A percentile compares a stretch with the other conserved stretches of the same genome.
Evolutionary conservation across 129 eudicot genomes (phyloP).

Genomic region (Saposhnikovia divaricata): DNA sequence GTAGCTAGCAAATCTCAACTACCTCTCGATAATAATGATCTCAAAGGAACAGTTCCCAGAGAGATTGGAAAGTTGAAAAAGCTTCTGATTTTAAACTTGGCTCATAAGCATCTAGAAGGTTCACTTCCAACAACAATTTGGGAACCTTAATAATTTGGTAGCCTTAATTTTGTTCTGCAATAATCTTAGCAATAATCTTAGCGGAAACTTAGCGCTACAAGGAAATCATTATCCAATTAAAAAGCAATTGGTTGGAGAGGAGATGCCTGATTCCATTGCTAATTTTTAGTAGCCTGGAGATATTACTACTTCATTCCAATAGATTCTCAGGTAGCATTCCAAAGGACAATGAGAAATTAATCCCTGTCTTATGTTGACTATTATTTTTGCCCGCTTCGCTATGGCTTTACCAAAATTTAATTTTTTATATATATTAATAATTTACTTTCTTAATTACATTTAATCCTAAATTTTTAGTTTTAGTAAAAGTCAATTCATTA

Average conservation of each 20-base stretch:
- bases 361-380: no score
- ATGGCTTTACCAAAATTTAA: no score
- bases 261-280: no score
- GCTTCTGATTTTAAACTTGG: not conserved
- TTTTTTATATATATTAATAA: no score
- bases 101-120: not conserved
- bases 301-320: slow-evolving; percentile 36
- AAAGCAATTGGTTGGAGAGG: no score
- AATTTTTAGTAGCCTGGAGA: slow-evolving; percentile 21
- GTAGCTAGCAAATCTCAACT: slow-evolving; percentile 31
- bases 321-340: slow-evolving; percentile 34
- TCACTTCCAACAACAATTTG: slow-evolving; percentile 43
- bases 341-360: no score
- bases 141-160: slow-evolving; percentile 35
- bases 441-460: no score
- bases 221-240: no score
- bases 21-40: slow-evolving; percentile 36
- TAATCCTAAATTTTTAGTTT: no score
- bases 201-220: slow-evolving; percentile 22
- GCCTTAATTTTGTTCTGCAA: slow-evolving; percentile 37
- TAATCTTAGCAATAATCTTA: slow-evolving; percentile 46
- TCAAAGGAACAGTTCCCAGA: slow-evolving; percentile 51
- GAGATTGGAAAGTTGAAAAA: not conserved
- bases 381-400: no score
- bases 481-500: no score